Percentiles rank a stretch among this genome's conserved stretches.
phyloP scores from a whole-genome alignment of 148 eudicot species.

The Simmondsia chinensis region DNA sequence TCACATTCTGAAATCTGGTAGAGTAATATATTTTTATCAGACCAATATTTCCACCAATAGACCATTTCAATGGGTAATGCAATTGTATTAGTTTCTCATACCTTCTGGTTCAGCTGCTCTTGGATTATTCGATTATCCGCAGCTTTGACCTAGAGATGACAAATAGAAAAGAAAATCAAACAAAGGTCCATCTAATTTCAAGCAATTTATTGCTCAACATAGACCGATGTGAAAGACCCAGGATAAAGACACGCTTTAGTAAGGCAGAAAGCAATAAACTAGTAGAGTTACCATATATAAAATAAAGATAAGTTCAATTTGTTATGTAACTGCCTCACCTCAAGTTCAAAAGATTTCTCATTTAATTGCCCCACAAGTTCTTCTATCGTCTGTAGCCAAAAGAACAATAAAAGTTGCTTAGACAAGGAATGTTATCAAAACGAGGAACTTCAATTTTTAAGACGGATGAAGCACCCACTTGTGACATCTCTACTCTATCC shows the following conservation, averaged over 20 bases:
- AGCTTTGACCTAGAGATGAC: constrained; percentile 73
- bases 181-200: too few relatives aligned
- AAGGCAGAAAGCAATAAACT: neutral
- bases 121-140: constrained; percentile 96
- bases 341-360: constrained; percentile 94
- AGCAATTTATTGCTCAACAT: neutral
- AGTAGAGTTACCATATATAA: too few relatives aligned
- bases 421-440: neutral
- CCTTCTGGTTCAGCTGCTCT: constrained; percentile 93
- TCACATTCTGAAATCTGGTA: constrained; percentile 72
- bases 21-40: too few relatives aligned
- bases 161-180: constrained; percentile 7
- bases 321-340: constrained; percentile 31
- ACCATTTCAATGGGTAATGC: too few relatives aligned
- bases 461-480: constrained; percentile 27
- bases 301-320: too few relatives aligned
- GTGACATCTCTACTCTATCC: constrained; percentile 53
- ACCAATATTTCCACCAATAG: too few relatives aligned
- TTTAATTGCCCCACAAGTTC: constrained; percentile 75
- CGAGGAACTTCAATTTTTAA: constrained; percentile 1
- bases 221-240: neutral
- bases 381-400: constrained; percentile 48
- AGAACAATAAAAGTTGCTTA: constrained; percentile 5
- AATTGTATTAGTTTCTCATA: constrained; percentile 7
- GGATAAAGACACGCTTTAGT: neutral